Percentiles rank a stretch among this genome's conserved stretches.
phyloP scores from a whole-genome alignment of 257 asterid species.

The Solanum tarapatanum region DNA sequence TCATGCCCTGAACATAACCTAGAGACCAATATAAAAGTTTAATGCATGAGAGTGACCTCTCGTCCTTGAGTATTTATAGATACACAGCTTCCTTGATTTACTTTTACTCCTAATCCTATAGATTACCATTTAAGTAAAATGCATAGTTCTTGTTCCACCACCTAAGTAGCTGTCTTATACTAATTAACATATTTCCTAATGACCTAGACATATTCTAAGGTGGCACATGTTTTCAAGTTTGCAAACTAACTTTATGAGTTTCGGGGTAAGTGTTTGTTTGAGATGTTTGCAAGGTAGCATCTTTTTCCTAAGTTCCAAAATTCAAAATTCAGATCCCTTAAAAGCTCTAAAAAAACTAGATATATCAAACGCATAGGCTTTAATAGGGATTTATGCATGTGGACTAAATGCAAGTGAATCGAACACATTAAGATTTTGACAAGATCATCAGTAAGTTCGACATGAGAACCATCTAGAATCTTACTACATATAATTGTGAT shows the following conservation, averaged over 20 bases:
- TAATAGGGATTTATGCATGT: neutral
- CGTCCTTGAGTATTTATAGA: neutral
- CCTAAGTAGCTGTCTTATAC: neutral
- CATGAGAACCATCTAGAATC: neutral
- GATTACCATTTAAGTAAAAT: neutral
- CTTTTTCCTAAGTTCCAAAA: neutral
- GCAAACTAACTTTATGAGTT: neutral
- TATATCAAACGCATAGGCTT: neutral
- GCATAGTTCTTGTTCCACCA: neutral
- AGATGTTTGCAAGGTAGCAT: neutral
- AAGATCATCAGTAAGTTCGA: neutral
- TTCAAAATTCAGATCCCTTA: neutral
- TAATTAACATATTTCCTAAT: neutral
- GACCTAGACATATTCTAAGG: neutral
- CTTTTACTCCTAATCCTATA: neutral
- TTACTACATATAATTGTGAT: neutral
- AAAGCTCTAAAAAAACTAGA: neutral
- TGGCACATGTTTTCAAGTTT: neutral
- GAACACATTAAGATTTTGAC: neutral
- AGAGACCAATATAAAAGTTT: neutral
- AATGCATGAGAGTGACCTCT: neutral
- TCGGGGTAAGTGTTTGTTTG: neutral
- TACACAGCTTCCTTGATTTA: neutral
- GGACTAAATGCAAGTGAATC: neutral
- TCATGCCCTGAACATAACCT: neutral